A percentile compares a stretch with the other conserved stretches of the same genome.
phyloP scores from a whole-genome alignment of 176 grass and related monocot genomes.

The Lolium perenne region DNA sequence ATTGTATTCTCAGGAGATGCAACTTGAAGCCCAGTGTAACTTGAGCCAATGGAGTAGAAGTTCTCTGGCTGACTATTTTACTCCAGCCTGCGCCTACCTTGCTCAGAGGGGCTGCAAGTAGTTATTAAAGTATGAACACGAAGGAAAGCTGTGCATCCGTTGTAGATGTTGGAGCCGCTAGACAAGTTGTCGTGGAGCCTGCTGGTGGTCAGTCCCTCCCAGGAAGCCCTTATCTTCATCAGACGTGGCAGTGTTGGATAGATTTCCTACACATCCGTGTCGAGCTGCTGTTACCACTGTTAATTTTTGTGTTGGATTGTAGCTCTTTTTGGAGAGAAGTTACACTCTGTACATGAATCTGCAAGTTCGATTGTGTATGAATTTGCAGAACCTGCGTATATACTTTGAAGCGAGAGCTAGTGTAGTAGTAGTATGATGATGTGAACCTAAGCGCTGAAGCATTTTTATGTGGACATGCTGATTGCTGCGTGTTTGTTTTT shows the following conservation, averaged over 20 bases:
- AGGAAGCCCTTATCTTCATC: not conserved
- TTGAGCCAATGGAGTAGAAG: constrained; percentile 32
- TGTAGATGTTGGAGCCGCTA: not conserved
- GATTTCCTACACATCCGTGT: constrained; percentile 17
- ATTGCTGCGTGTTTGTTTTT: not conserved
- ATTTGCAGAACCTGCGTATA: not conserved
- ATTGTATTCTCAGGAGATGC: constrained; percentile 15
- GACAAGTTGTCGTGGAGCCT: constrained; percentile 24
- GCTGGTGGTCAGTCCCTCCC: not conserved
- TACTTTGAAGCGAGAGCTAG: not conserved
- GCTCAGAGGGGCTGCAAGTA: not conserved
- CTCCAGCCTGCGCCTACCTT: not conserved
- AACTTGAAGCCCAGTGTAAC: not conserved
- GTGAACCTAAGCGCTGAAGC: constrained; percentile 17
- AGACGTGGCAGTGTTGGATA: constrained; percentile 45
- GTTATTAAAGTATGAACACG: not conserved
- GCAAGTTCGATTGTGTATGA: not conserved
- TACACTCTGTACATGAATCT: constrained; percentile 32
- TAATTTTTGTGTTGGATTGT: constrained; percentile 32
- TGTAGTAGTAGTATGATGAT: not conserved
- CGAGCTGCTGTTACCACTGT: constrained; percentile 32
- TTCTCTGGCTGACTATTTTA: constrained; percentile 42
- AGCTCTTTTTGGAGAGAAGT: constrained; percentile 6
- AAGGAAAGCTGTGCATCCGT: constrained; percentile 3
- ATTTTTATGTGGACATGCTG: not conserved